Conservation (phyloP, 257 asterid genomes). For the Osmanthus fragrans region DNA sequence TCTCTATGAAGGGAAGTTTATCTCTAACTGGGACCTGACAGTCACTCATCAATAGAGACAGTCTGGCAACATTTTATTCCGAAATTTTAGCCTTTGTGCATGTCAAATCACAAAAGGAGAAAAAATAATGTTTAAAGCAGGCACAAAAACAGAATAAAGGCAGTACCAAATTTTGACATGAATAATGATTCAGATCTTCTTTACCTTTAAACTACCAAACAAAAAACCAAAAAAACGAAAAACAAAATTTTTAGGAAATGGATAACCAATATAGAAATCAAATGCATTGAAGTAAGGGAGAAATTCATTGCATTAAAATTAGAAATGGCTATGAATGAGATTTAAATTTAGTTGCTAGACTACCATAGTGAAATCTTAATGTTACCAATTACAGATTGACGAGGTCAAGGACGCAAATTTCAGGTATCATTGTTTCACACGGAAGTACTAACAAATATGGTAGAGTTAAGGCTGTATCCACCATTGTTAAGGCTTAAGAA, state of each 20-base stretch:
- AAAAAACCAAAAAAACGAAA: not conserved
- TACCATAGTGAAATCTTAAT: not conserved
- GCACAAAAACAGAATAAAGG: conserved; percentile 13
- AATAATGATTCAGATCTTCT: not conserved
- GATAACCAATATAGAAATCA: no score
- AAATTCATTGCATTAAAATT: not conserved
- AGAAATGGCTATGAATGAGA: not conserved
- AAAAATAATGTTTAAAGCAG: conserved; percentile 20
- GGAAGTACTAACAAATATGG: no score
- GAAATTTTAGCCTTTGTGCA: conserved; percentile 33
- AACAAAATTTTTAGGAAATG: no score
- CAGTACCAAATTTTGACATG: not conserved
- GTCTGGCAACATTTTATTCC: conserved; percentile 20
- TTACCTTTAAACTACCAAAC: conserved; percentile 4
- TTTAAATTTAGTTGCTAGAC: not conserved
- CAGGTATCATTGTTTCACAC: not conserved
- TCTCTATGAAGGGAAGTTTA: not conserved
- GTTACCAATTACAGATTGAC: not conserved
- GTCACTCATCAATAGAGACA: conserved; percentile 24
- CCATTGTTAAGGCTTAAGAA: not conserved
- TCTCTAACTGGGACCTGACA: conserved; percentile 23
- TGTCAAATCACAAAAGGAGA: conserved; percentile 34
- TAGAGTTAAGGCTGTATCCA: no score
- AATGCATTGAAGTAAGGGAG: no score
- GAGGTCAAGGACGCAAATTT: not conserved